Base-by-base conservation (phyloP, 768 basidiomycete genomes). In the Lanmaoa pseudosensibilis region DNA sequence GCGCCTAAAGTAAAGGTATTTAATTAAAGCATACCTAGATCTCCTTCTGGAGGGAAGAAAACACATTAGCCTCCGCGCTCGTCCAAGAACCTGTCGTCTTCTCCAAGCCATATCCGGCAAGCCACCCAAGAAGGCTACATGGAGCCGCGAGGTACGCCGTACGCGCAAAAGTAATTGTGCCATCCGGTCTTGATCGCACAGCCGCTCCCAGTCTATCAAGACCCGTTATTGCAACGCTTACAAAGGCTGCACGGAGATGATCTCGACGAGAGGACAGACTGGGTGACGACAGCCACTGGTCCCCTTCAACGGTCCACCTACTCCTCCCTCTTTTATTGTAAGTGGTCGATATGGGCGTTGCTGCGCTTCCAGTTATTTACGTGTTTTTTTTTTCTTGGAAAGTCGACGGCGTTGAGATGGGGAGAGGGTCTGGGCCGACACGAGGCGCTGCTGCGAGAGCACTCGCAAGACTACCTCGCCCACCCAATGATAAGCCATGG, bases 351-450 rank as follows among this genome's bases (percentile, higher is more conserved):
- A 18, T 12, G 0, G 10, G 2, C 44, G 12, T 23, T 9, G 11
- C 33, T 39, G 5, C 7, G 7, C 4, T 33, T 12, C 11, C 13
- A 25, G 21, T 34, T 27, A 18, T 33, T 27, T 5, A 19, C 13
- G 6, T 2, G 30, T 46, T 25, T 27, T 27, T 27, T 27, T 27
- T 27, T 27, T 27, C 25, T 25, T 12, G 23, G 15, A 37, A 8
- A 44, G 61, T 59, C 40, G 54, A 59, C n/a, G 57, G 62, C 23
- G 15, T 19, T 23, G 62, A 59, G 50, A 52, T 52, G 23, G 50
- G 43, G 0, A 58, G 53, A 37, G 56, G 62, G 19, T 49, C 47
- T 4, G 61, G 61, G 6, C 61, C 62, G 16, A 50, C 54, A 2
- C 50, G 48, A 4, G 27, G 19, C 7, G 44, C 54, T n/a, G 56